Conservation (phyloP, 2,329 filamentous ascomycete genomes). For the Hypoxylon sp. region DNA sequence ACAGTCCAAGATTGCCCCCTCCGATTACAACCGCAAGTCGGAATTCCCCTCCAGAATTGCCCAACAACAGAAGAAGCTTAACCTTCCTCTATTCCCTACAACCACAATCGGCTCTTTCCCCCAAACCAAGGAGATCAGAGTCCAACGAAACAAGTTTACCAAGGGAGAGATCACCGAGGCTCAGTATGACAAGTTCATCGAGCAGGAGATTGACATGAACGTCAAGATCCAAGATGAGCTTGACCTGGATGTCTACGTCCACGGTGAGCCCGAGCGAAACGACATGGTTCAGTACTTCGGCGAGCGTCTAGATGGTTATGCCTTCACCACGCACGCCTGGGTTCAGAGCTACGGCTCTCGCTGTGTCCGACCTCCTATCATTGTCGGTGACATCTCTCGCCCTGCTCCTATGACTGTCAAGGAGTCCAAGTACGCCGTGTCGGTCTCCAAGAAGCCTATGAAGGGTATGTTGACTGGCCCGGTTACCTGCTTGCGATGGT, state of each 20-base stretch:
- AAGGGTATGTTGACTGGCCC: conserved; percentile 99
- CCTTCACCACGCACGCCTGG: conserved; percentile 99
- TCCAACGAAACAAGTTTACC: conserved; percentile 97
- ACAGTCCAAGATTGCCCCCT: conserved; percentile 85
- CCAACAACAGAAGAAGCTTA: conserved; percentile 92
- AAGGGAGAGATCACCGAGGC: conserved; percentile 95
- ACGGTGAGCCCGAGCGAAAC: conserved; percentile 99
- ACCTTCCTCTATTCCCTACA: conserved; percentile 96
- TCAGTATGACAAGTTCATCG: conserved; percentile 99
- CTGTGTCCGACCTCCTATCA: conserved; percentile 97
- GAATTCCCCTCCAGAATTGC: conserved; percentile 87
- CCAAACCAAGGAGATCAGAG: conserved; percentile 98
- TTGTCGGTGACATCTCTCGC: conserved; percentile 98
- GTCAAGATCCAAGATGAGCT: conserved; percentile 99
- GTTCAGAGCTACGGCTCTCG: conserved; percentile 98
- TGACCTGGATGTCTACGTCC: conserved; percentile 95
- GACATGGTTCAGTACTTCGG: conserved; percentile 99
- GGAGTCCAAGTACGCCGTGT: conserved; percentile 99
- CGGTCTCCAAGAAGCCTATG: conserved; percentile 98
- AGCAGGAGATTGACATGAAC: conserved; percentile 97
- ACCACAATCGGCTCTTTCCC: conserved; percentile 99
- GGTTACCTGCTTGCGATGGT: conserved; percentile 99
- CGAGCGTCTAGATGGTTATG: conserved; percentile 95
- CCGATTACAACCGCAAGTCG: conserved; percentile 94
- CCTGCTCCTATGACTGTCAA: conserved; percentile 99